Evolutionary conservation across 768 basidiomycete species (phyloP).

Genomic region (Hydnomerulius pinastri): DNA sequence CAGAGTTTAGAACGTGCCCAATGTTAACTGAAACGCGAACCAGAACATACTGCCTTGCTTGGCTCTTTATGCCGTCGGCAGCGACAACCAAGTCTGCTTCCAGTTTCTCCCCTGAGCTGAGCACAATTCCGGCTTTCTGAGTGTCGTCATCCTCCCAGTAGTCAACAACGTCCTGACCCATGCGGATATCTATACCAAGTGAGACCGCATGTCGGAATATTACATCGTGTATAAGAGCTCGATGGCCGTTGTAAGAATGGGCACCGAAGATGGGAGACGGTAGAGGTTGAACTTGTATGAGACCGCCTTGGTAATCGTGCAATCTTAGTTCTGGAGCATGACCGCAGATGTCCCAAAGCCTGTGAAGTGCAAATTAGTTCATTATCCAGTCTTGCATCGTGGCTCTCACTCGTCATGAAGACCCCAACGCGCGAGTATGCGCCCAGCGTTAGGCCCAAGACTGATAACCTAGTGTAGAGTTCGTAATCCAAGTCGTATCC

Average conservation of each 20-base stretch:
- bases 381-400: neutral
- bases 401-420: slow-evolving; percentile 23
- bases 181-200: slow-evolving; percentile 24
- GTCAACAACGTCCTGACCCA: slow-evolving; percentile 23
- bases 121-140: slow-evolving; percentile 15
- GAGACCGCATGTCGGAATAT: slow-evolving; percentile 20
- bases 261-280: slow-evolving; percentile 13
- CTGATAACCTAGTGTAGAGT: slow-evolving; percentile 16
- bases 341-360: slow-evolving; percentile 21
- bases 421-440: slow-evolving; percentile 30
- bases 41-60: slow-evolving; percentile 22
- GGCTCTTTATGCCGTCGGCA: slow-evolving; percentile 29
- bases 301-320: slow-evolving; percentile 23
- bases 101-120: slow-evolving; percentile 15
- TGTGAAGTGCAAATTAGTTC: neutral
- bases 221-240: slow-evolving; percentile 22
- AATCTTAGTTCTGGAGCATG: slow-evolving; percentile 12
- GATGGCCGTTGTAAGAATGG: slow-evolving; percentile 25
- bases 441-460: slow-evolving; percentile 27
- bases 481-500: no score
- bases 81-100: slow-evolving; percentile 29
- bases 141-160: slow-evolving; percentile 17
- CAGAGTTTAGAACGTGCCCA: neutral
- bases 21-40: slow-evolving; percentile 5
- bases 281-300: slow-evolving; percentile 19